Evolutionary conservation across 2,329 filamentous ascomycete species (phyloP).

Genomic region (Canariomyces notabilis): DNA sequence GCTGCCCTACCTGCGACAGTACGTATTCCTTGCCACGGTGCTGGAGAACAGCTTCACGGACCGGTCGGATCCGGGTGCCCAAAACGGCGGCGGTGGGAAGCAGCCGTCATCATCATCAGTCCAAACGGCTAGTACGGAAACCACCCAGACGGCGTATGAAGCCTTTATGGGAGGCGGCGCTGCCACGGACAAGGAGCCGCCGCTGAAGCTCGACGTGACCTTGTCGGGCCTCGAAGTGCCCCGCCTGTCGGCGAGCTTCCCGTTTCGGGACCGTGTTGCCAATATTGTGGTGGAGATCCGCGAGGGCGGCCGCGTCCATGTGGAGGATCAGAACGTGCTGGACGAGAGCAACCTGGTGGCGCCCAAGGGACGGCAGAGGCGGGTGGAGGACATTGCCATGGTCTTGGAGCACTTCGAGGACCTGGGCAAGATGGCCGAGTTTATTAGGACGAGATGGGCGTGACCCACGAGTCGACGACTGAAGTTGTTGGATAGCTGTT

Average conservation of each 20-base stretch:
- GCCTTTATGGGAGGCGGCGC: conserved; percentile 15
- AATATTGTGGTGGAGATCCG: conserved; percentile 55
- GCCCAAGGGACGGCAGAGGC: conserved; percentile 34
- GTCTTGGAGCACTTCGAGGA: conserved; percentile 48
- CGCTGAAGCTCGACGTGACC: conserved; percentile 46
- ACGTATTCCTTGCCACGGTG: conserved; percentile 63
- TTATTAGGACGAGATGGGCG: conserved; percentile 38
- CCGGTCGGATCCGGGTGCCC: conserved; percentile 23
- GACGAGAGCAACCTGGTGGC: conserved; percentile 23
- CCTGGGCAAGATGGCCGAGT: conserved; percentile 49
- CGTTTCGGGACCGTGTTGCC: conserved; percentile 43
- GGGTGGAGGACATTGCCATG: conserved; percentile 39
- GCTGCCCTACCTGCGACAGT: conserved; percentile 71
- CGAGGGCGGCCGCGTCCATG: conserved; percentile 53
- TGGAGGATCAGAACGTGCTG: conserved; percentile 56
- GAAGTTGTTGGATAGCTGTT: too few relatives aligned
- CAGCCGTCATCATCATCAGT: neutral
- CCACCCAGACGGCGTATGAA: conserved; percentile 24
- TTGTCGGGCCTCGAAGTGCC: conserved; percentile 47
- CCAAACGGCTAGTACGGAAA: neutral
- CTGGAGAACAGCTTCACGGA: conserved; percentile 56
- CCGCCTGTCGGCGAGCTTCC: conserved; percentile 50
- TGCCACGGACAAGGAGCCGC: conserved; percentile 2
- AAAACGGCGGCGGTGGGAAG: neutral
- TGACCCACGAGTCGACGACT: too few relatives aligned